These are phyloP conservation scores for Pseudoperonospora humuli DNA, from an alignment of 352 stramenopile genomes.

Conservation along the genomic window DNA sequence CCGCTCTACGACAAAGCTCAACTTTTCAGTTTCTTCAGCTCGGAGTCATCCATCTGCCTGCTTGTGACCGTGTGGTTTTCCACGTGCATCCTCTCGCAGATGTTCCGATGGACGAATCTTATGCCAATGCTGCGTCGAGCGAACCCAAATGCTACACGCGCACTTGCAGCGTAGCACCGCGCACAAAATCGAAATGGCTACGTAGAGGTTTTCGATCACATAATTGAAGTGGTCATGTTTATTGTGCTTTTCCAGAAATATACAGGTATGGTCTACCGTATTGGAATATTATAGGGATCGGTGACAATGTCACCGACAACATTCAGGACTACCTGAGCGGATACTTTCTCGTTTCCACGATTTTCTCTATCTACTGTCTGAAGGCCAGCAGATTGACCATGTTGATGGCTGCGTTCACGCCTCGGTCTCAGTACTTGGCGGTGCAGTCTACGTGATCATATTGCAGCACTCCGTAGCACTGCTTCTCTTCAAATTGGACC, in stretches of 20 bases:
- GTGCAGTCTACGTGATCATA: too few species aligned
- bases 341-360: too few species aligned
- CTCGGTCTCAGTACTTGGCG: too few species aligned
- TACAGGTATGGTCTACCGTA: too few species aligned
- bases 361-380: too few species aligned
- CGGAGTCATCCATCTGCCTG: conserved; percentile 72
- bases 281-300: background rate
- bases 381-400: too few species aligned
- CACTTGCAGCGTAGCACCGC: conserved; percentile 27
- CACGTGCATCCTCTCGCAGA: conserved; percentile 82
- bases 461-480: too few species aligned
- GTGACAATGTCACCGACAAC: too few species aligned
- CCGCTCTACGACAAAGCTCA: conserved; percentile 75
- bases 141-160: conserved; percentile 28
- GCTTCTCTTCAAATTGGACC: too few species aligned
- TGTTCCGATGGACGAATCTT: conserved; percentile 79
- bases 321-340: too few species aligned
- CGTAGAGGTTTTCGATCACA: background rate
- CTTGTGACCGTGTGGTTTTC: conserved; percentile 86
- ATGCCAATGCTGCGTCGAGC: conserved; percentile 57
- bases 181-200: background rate
- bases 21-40: conserved; percentile 84
- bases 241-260: conserved; percentile 7
- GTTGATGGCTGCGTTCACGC: too few species aligned
- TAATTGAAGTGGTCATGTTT: conserved; percentile 6